Evolutionary conservation across 257 asterid genomes (phyloP).

Genomic region (Gynochthodes officinalis): DNA sequence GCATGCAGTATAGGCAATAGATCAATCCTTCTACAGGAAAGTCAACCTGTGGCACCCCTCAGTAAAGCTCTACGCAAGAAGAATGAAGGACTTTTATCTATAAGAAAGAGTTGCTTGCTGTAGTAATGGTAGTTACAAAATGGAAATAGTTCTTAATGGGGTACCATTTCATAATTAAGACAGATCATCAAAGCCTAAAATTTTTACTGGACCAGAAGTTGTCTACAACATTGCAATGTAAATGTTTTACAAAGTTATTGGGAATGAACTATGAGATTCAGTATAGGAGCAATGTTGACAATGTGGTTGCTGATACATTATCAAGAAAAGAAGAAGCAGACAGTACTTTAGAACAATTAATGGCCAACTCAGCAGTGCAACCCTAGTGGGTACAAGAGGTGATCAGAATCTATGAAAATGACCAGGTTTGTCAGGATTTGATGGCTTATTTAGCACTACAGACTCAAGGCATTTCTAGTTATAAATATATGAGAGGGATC

Average conservation of each 20-base stretch:
- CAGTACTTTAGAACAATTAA: not conserved
- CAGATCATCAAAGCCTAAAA: not conserved
- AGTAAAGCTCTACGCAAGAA: not conserved
- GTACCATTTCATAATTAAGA: not conserved
- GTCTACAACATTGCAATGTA: too few species aligned
- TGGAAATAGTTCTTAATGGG: not conserved
- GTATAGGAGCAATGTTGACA: too few species aligned
- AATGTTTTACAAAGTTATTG: too few species aligned
- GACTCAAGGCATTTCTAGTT: not conserved
- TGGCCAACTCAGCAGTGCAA: not conserved
- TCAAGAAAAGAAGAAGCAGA: not conserved
- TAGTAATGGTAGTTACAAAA: not conserved
- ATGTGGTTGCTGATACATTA: not conserved
- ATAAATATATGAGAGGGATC: too few species aligned
- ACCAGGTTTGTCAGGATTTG: not conserved
- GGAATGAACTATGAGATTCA: too few species aligned
- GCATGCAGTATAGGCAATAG: too few species aligned
- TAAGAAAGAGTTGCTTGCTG: not conserved
- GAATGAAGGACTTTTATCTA: not conserved
- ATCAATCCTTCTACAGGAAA: too few species aligned
- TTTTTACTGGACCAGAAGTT: too few species aligned
- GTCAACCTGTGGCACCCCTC: too few species aligned
- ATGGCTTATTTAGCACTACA: not conserved
- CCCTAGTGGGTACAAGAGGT: not conserved
- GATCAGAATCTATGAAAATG: not conserved